Conservation (phyloP, 2,329 filamentous ascomycete species). For the Corynespora cassiicola region DNA sequence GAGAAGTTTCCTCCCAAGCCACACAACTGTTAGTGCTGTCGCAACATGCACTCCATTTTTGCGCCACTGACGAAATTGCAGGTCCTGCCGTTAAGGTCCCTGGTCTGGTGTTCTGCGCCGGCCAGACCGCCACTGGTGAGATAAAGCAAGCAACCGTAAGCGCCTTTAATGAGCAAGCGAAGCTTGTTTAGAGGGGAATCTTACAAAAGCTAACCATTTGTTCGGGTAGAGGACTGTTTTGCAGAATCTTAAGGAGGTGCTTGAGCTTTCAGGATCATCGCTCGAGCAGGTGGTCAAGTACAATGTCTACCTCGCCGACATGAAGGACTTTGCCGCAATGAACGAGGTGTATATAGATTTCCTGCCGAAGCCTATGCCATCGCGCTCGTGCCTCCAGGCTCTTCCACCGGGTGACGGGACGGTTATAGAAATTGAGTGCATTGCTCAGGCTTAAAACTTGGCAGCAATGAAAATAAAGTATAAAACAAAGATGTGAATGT, state of each 20-base stretch:
- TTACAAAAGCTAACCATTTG: too few relatives aligned
- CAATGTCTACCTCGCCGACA: constrained; percentile 34
- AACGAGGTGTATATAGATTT: constrained; percentile 39
- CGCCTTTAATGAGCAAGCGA: too few relatives aligned
- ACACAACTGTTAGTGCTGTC: constrained; percentile 22
- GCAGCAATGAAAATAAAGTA: not conserved
- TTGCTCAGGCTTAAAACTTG: constrained; percentile 22
- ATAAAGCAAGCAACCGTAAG: constrained; percentile 31
- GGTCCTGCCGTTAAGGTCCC: constrained; percentile 27
- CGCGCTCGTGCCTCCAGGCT: constrained; percentile 23
- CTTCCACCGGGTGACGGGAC: constrained; percentile 26
- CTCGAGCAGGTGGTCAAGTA: constrained; percentile 39
- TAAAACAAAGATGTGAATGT: constrained; percentile 2
- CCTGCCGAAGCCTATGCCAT: constrained; percentile 28
- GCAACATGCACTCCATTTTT: not conserved
- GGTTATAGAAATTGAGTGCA: constrained; percentile 35
- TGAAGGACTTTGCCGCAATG: constrained; percentile 34
- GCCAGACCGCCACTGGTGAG: constrained; percentile 30
- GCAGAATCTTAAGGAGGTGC: constrained; percentile 26
- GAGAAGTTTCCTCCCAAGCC: constrained; percentile 32
- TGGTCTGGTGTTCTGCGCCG: constrained; percentile 29
- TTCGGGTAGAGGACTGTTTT: constrained; percentile 20
- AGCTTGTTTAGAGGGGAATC: too few relatives aligned
- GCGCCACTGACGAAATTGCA: not conserved
- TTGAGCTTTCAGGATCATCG: constrained; percentile 32